phyloP scores from a whole-genome alignment of 2,329 filamentous ascomycete genomes.

The Neonectria hederae region DNA sequence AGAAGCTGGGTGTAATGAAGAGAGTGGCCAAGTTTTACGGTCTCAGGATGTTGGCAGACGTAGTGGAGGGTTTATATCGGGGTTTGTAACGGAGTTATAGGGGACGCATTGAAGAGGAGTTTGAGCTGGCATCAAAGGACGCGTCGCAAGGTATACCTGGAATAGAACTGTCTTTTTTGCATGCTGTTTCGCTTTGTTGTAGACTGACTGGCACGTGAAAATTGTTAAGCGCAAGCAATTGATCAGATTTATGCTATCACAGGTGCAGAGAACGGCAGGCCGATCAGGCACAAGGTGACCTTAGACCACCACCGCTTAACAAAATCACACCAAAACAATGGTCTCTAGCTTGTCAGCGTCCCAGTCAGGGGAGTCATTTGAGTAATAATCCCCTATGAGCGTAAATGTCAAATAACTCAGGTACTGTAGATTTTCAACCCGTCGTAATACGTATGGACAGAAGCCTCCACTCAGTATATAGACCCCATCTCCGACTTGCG shows the following conservation, averaged over 20 bases:
- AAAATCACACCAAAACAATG: constrained; percentile 16
- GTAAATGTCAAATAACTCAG: constrained; percentile 11
- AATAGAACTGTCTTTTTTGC: constrained; percentile 13
- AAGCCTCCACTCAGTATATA: constrained; percentile 31
- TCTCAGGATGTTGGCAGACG: constrained; percentile 80
- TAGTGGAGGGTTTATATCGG: constrained; percentile 71
- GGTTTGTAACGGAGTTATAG: constrained; percentile 49
- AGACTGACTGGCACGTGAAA: no score
- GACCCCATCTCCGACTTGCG: constrained; percentile 19
- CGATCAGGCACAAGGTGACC: no score
- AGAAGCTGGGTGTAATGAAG: constrained; percentile 73
- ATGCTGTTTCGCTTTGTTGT: no score
- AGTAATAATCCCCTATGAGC: constrained; percentile 30
- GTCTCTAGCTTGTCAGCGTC: constrained; percentile 14
- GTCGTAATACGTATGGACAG: constrained; percentile 31
- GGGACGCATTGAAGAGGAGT: constrained; percentile 33
- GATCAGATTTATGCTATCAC: no score
- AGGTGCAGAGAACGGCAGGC: no score
- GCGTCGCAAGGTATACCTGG: not conserved
- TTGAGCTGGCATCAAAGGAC: constrained; percentile 24
- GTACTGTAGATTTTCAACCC: not conserved
- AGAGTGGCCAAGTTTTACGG: constrained; percentile 82
- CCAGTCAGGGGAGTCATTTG: constrained; percentile 16
- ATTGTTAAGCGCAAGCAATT: no score
- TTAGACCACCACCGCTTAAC: no score